Evolutionary conservation across 2,329 filamentous ascomycete genomes (phyloP).

Genomic region (Verticillium longisporum): DNA sequence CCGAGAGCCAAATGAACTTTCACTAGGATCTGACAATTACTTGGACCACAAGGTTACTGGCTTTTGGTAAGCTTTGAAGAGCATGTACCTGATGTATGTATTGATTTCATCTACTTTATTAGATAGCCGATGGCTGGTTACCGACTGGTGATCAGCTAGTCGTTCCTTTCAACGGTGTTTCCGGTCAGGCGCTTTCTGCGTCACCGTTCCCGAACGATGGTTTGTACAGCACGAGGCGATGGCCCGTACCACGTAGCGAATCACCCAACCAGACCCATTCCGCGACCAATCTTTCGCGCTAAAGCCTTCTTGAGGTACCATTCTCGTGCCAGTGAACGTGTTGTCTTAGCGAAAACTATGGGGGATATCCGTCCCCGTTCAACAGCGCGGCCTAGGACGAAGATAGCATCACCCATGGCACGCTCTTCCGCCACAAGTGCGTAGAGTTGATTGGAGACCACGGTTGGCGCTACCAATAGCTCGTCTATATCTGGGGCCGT

Average conservation of each 20-base stretch:
- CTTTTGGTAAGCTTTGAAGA: no score
- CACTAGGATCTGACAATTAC: no score
- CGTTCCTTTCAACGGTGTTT: no score
- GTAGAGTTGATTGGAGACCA: conserved; percentile 91
- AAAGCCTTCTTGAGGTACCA: conserved; percentile 81
- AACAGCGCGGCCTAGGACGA: conserved; percentile 68
- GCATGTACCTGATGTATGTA: no score
- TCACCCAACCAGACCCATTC: conserved; percentile 55
- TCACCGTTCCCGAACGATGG: no score
- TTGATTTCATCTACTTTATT: no score
- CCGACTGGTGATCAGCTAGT: no score
- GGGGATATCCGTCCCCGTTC: conserved; percentile 65
- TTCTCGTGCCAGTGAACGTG: conserved; percentile 66
- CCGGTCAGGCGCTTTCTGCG: no score
- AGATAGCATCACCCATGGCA: conserved; percentile 79
- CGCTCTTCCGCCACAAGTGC: conserved; percentile 82
- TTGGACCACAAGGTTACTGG: no score
- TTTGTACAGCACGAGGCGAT: no score
- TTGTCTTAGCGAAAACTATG: conserved; percentile 73
- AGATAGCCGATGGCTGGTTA: no score
- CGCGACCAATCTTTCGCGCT: conserved; percentile 67
- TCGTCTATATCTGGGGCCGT: conserved; percentile 77
- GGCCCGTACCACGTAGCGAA: background rate
- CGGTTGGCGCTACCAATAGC: conserved; percentile 84
- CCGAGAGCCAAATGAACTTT: no score